These are phyloP conservation scores for Pyrus pyrifolia DNA, from an alignment of 306 rosid species.

Conservation along the genomic window DNA sequence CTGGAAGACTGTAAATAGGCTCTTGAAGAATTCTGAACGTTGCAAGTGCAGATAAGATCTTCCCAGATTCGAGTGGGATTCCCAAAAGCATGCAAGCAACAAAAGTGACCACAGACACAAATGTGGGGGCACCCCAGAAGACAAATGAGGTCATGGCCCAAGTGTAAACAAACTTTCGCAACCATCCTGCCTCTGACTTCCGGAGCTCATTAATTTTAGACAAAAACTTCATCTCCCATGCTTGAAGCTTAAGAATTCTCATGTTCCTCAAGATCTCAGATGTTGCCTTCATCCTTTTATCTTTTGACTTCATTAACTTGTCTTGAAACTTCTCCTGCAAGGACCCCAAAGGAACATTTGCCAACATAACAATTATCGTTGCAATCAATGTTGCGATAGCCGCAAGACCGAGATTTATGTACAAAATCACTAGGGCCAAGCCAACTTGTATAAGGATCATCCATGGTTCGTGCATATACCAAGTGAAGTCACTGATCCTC, in stretches of 20 bases:
- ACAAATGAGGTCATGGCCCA: slow-evolving; percentile 39
- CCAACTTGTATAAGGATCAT: slow-evolving; percentile 52
- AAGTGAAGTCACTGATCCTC: slow-evolving; percentile 54
- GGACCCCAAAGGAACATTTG: slow-evolving; percentile 62
- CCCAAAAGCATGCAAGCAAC: slow-evolving; percentile 64
- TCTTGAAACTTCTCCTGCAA: slow-evolving; percentile 57
- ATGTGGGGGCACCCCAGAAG: slow-evolving; percentile 67
- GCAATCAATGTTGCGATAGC: slow-evolving; percentile 60
- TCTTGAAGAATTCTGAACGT: slow-evolving; percentile 78
- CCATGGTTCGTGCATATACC: slow-evolving; percentile 74
- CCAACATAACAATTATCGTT: slow-evolving; percentile 55
- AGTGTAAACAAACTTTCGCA: slow-evolving; percentile 46
- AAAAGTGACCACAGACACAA: slow-evolving; percentile 68
- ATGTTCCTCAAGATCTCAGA: slow-evolving; percentile 72
- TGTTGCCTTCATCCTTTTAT: slow-evolving; percentile 71
- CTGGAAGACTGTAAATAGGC: slow-evolving; percentile 63
- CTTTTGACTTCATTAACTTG: slow-evolving; percentile 82
- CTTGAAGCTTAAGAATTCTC: slow-evolving; percentile 85
- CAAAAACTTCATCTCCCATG: slow-evolving; percentile 89
- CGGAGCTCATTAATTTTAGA: slow-evolving; percentile 53
- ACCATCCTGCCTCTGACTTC: slow-evolving; percentile 54
- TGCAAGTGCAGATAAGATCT: slow-evolving; percentile 83
- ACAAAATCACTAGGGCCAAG: slow-evolving; percentile 59
- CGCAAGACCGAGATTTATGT: slow-evolving; percentile 72
- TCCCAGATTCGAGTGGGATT: slow-evolving; percentile 82